Evolutionary conservation across 495 filamentous ascomycete species (phyloP).

Genomic region (Annulohypoxylon bovei): DNA sequence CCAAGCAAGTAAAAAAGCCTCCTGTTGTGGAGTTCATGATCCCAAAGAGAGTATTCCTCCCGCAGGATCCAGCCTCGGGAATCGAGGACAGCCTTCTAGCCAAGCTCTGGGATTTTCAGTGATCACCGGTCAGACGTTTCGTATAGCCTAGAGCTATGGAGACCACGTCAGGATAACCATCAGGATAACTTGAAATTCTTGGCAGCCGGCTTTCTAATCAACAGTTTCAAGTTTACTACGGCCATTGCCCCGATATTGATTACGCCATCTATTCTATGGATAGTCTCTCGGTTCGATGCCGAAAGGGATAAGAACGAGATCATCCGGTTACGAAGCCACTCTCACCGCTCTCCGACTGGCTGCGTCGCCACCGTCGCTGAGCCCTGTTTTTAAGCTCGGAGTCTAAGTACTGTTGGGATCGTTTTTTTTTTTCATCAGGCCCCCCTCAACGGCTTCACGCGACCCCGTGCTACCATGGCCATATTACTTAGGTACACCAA

Average conservation of each 20-base stretch:
- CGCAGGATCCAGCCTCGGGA: conserved; percentile 56
- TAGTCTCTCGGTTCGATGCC: conserved; percentile 26
- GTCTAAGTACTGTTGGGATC: conserved; percentile 13
- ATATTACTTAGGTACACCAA: conserved; percentile 31
- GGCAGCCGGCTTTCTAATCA: conserved; percentile 11
- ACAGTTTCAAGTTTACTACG: conserved; percentile 13
- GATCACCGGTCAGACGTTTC: conserved; percentile 23
- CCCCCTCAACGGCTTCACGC: conserved; percentile 32
- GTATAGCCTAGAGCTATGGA: conserved; percentile 10
- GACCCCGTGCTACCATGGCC: conserved; percentile 28
- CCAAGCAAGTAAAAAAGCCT: conserved; percentile 81
- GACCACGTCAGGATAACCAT: not conserved
- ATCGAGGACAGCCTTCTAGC: conserved; percentile 60
- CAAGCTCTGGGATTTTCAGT: conserved; percentile 65
- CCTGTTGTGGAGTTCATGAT: conserved; percentile 95
- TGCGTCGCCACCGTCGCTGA: conserved; percentile 24
- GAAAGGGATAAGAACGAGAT: conserved; percentile 23
- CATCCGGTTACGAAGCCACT: conserved; percentile 33
- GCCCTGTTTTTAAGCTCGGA: conserved; percentile 22
- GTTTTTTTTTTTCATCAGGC: conserved; percentile 1
- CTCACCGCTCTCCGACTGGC: conserved; percentile 36
- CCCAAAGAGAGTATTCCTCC: conserved; percentile 84
- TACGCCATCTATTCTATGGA: conserved; percentile 27
- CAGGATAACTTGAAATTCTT: conserved; percentile 16
- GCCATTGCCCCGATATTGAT: conserved; percentile 19